Conservation (phyloP, 2,329 filamentous ascomycete species). For the Escovopsis weberi region DNA sequence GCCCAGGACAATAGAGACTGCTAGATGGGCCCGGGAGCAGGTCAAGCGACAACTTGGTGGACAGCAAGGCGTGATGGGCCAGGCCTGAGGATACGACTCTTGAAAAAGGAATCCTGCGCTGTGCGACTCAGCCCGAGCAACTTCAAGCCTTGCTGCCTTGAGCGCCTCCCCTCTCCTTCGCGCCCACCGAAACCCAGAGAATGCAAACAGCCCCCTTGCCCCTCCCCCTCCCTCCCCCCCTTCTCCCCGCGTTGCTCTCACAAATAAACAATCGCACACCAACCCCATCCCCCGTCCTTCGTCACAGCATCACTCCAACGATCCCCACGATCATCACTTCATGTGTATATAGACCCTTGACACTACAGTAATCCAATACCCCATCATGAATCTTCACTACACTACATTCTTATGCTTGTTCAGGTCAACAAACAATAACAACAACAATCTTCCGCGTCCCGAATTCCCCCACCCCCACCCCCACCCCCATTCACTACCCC, state of each 20-base stretch:
- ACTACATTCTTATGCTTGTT: constrained; percentile 10
- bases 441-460: too few species aligned
- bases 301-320: constrained; percentile 18
- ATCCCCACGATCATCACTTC: constrained; percentile 21
- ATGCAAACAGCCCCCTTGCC: constrained; percentile 2
- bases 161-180: constrained; percentile 1
- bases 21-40: constrained; percentile 93
- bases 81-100: constrained; percentile 21
- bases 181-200: not conserved
- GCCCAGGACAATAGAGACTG: constrained; percentile 77
- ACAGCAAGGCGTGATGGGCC: constrained; percentile 33
- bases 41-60: constrained; percentile 77
- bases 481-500: constrained; percentile 1
- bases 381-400: constrained; percentile 19
- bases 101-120: not conserved
- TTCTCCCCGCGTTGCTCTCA: too few species aligned
- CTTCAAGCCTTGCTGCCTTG: not conserved
- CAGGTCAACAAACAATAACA: too few species aligned
- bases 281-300: constrained; percentile 3
- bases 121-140: not conserved
- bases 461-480: not conserved
- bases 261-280: too few species aligned
- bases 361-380: constrained; percentile 26
- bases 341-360: constrained; percentile 24
- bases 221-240: too few species aligned